phyloP scores from a whole-genome alignment of 306 rosid genomes.

The Alnus glutinosa region DNA sequence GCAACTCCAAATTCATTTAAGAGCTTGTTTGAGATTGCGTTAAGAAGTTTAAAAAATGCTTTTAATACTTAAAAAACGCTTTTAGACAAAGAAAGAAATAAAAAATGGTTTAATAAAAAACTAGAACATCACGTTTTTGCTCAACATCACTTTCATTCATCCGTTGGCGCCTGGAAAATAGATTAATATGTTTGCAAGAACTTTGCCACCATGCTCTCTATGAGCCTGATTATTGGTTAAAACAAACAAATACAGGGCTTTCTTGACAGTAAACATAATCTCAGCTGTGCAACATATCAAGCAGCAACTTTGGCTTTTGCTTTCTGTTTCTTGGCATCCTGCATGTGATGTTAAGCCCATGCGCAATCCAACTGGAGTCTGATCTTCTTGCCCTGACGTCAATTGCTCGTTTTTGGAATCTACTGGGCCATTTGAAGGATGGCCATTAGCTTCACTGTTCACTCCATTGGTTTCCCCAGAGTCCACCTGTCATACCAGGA shows the following conservation, averaged over 20 bases:
- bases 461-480: conserved; percentile 52
- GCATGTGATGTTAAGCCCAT: conserved; percentile 59
- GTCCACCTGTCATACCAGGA: conserved; percentile 46
- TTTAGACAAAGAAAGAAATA: no score
- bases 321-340: conserved; percentile 81
- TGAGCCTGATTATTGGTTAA: conserved; percentile 16
- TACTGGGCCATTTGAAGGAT: conserved; percentile 30
- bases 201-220: conserved; percentile 6
- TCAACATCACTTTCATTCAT: background rate
- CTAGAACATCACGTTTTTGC: no score
- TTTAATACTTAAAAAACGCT: no score
- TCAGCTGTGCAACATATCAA: conserved; percentile 41
- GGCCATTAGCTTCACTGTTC: conserved; percentile 41
- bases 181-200: background rate
- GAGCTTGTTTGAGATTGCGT: no score
- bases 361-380: conserved; percentile 83
- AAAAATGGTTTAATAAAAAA: no score
- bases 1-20: no score
- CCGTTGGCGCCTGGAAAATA: background rate
- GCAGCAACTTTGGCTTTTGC: conserved; percentile 64
- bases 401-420: conserved; percentile 42
- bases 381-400: conserved; percentile 36
- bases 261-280: conserved; percentile 27
- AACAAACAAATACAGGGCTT: conserved; percentile 27
- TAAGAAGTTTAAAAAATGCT: no score